Percentiles rank a stretch among this genome's conserved stretches.
Evolutionary conservation across 2,329 filamentous ascomycete species (phyloP).

Genomic region (Phialophora verrucosa): DNA sequence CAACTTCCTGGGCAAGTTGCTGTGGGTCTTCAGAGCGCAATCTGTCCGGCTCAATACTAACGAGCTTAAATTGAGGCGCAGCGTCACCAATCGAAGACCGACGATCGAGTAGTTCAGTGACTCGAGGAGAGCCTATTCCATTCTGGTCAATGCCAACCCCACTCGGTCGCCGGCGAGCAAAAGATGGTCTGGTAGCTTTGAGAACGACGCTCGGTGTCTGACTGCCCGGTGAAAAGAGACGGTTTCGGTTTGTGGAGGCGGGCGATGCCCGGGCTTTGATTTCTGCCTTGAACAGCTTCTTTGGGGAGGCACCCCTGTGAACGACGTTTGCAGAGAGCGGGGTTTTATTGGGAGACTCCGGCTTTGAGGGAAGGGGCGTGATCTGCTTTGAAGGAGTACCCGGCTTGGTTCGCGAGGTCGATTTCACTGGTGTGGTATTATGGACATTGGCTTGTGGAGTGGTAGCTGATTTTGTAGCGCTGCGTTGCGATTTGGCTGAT

Average conservation of each 20-base stretch:
- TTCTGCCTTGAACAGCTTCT: conserved; percentile 53
- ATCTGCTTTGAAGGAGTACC: conserved; percentile 49
- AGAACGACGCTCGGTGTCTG: conserved; percentile 69
- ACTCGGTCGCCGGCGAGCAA: conserved; percentile 62
- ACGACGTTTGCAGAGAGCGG: conserved; percentile 54
- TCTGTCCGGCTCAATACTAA: conserved; percentile 49
- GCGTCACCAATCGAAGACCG: conserved; percentile 73
- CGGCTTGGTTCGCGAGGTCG: conserved; percentile 43
- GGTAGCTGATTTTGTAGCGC: conserved; percentile 53
- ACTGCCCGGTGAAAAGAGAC: conserved; percentile 64
- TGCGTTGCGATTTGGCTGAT: conserved; percentile 56
- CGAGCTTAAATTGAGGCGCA: conserved; percentile 66
- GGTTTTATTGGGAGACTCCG: conserved; percentile 58
- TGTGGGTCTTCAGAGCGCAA: conserved; percentile 71
- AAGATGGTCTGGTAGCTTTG: conserved; percentile 55
- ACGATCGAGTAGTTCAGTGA: conserved; percentile 73
- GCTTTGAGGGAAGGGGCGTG: conserved; percentile 53
- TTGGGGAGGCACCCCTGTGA: conserved; percentile 57
- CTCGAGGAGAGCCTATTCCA: conserved; percentile 76
- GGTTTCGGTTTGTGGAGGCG: conserved; percentile 43
- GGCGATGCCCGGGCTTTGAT: conserved; percentile 48
- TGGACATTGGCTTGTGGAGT: conserved; percentile 44
- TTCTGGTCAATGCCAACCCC: conserved; percentile 72
- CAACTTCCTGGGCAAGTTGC: conserved; percentile 66
- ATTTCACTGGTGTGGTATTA: conserved; percentile 39